phyloP scores from a whole-genome alignment of 352 stramenopile genomes.

The Pilasporangium apinafurcum region DNA sequence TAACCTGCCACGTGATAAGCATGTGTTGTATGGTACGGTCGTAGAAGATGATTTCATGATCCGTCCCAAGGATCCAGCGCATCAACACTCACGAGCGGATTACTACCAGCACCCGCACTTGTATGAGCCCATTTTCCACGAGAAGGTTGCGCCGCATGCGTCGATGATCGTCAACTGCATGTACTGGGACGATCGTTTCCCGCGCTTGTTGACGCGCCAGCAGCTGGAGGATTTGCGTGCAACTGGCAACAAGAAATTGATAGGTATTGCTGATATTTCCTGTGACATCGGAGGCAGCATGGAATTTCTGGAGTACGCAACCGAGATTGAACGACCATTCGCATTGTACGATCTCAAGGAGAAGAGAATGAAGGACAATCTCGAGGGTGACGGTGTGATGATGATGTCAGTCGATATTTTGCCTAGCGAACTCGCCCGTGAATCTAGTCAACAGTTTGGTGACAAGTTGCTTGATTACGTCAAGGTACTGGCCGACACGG shows the following conservation, averaged over 20 bases:
- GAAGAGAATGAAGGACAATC: slow-evolving; percentile 62
- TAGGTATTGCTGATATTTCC: slow-evolving; percentile 93
- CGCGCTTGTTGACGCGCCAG: slow-evolving; percentile 88
- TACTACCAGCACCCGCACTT: slow-evolving; percentile 89
- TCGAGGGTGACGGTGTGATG: slow-evolving; percentile 79
- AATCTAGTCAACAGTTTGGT: slow-evolving; percentile 95
- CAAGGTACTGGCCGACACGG: slow-evolving; percentile 38
- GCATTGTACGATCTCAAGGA: slow-evolving; percentile 84
- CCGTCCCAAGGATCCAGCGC: slow-evolving; percentile 24
- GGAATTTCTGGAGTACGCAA: slow-evolving; percentile 92
- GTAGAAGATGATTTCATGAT: slow-evolving; percentile 76
- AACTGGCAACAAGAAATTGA: slow-evolving; percentile 72
- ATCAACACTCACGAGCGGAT: slow-evolving; percentile 43
- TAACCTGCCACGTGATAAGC: slow-evolving; percentile 55
- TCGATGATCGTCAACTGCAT: slow-evolving; percentile 95
- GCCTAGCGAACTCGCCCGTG: slow-evolving; percentile 90
- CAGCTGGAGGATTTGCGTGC: slow-evolving; percentile 76
- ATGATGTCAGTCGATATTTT: slow-evolving; percentile 96
- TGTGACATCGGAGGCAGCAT: slow-evolving; percentile 93
- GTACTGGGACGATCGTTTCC: slow-evolving; percentile 95
- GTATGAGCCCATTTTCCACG: slow-evolving; percentile 90
- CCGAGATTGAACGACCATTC: slow-evolving; percentile 93
- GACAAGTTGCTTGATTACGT: slow-evolving; percentile 89
- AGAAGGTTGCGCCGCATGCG: slow-evolving; percentile 84
- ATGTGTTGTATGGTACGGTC: slow-evolving; percentile 72